Evolutionary conservation across 352 stramenopile species (phyloP).

Genomic region (Phytophthora melonis): DNA sequence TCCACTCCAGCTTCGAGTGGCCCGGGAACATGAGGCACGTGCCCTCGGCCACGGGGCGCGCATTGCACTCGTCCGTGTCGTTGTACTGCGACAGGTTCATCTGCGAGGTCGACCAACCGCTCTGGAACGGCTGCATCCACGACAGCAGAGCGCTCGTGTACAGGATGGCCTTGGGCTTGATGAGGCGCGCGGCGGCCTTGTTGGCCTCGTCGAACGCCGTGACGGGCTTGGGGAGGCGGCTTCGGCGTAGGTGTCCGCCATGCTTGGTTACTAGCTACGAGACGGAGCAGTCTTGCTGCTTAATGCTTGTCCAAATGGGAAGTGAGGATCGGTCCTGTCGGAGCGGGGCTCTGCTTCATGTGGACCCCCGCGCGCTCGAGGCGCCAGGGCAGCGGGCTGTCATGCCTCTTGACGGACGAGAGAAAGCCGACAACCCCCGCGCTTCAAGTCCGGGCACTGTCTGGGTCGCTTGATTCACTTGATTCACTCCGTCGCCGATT

Average conservation of each 20-base stretch:
- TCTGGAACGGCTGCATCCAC: constrained; percentile 41
- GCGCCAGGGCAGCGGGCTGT: not conserved
- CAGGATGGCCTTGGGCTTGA: no score
- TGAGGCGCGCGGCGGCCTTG: not conserved
- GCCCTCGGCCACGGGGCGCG: constrained; percentile 9
- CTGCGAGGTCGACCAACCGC: constrained; percentile 39
- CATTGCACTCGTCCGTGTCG: not conserved
- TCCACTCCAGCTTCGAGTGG: no score
- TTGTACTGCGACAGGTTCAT: constrained; percentile 40
- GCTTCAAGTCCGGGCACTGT: constrained; percentile 3
- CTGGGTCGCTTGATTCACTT: constrained; percentile 15
- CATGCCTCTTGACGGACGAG: constrained; percentile 3
- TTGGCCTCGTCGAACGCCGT: constrained; percentile 6
- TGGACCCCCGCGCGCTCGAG: not conserved
- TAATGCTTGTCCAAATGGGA: constrained; percentile 35
- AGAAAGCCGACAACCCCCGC: not conserved
- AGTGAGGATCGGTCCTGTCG: constrained; percentile 11
- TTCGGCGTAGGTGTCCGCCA: constrained; percentile 18
- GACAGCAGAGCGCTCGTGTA: constrained; percentile 32
- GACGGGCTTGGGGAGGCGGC: constrained; percentile 6
- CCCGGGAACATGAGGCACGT: no score
- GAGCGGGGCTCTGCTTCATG: not conserved
- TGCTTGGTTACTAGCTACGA: not conserved
- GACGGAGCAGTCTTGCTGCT: constrained; percentile 14
- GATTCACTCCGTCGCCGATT: constrained; percentile 1